phyloP scores from a whole-genome alignment of 2,329 filamentous ascomycete genomes.

The Epichloe bromicola region DNA sequence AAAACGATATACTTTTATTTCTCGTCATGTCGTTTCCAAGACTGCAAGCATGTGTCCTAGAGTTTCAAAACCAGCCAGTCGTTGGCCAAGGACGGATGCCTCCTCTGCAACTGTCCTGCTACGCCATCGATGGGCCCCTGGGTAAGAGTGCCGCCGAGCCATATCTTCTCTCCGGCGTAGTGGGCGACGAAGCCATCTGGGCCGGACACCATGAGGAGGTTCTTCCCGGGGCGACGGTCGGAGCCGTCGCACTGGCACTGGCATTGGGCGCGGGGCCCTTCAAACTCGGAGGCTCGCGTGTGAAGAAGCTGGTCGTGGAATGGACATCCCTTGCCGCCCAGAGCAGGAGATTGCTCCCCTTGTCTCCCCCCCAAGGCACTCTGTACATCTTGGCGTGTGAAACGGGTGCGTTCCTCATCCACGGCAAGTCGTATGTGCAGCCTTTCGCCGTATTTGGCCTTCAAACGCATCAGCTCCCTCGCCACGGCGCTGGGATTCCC shows the following conservation, averaged over 20 bases:
- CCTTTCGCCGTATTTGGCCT: conserved; percentile 38
- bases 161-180: conserved; percentile 68
- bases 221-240: conserved; percentile 30
- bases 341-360: background rate
- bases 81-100: conserved; percentile 20
- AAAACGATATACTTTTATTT: background rate
- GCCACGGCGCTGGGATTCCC: conserved; percentile 37
- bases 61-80: conserved; percentile 42
- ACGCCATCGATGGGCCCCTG: conserved; percentile 66
- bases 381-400: conserved; percentile 40
- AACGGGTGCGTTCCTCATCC: conserved; percentile 62
- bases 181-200: conserved; percentile 79
- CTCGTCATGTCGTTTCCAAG: background rate
- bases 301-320: conserved; percentile 21
- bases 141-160: conserved; percentile 56
- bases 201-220: conserved; percentile 73
- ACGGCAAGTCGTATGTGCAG: conserved; percentile 64
- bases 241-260: conserved; percentile 15
- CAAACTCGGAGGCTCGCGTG: conserved; percentile 18
- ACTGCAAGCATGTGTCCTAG: conserved; percentile 14
- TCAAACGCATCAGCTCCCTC: conserved; percentile 49
- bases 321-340: conserved; percentile 10
- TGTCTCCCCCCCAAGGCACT: conserved; percentile 13
- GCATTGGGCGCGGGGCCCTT: conserved; percentile 13
- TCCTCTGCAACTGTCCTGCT: conserved; percentile 44